Base-by-base conservation (phyloP, 2,329 filamentous ascomycete species). In the Colletotrichum liaoningense region DNA sequence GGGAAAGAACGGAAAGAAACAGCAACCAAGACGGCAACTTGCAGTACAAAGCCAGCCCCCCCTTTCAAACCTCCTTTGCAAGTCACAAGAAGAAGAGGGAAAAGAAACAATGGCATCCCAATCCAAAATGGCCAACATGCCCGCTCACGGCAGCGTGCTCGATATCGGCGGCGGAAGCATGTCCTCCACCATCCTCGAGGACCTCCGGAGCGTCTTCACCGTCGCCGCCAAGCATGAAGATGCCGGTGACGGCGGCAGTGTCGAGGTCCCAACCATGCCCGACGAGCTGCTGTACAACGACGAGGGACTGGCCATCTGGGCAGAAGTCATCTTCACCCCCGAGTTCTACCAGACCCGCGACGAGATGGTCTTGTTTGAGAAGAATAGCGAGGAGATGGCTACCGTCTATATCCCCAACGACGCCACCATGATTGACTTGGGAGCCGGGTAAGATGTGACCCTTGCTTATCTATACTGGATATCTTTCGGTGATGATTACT, bases 341-440 rank as follows among this genome's bases (percentile, higher is more conserved):
- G 79, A 84, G 54, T 84, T 84, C 71, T 85, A 85, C 70, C 84
- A 85, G 72, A 84, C 83, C 3, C 79, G 81, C 35, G 83, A 85
- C 46, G 84, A 85, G 77, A 83, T 82, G 24, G 76, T 74, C 8
- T 74, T 85, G 2, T 81, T 85, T 42, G 76, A 83, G 46, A 67
- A 75, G 62, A 77, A 84, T 74, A 83, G 82, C 7, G 64, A 74
- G n/a, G 79, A 83, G 2, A 79, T 85, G 68, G 81, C 80, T n/a
- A 67, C 67, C 22, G 77, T 75, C 14, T 72, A 83, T 33, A 69
- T 78, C 24, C 72, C 77, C 12, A 14, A 73, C 1, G 79, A 79
- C 14, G 78, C 81, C 49, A 82, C 81, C 54, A 78, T 85, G 73
- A 76, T 85, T 67, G 84, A 85, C 72, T 79, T 85, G 33, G 84